Percentiles rank a stretch among this genome's conserved stretches.
Conservation (phyloP, 1,139 yeast species). For the Blastobotrys petasosporus region DNA sequence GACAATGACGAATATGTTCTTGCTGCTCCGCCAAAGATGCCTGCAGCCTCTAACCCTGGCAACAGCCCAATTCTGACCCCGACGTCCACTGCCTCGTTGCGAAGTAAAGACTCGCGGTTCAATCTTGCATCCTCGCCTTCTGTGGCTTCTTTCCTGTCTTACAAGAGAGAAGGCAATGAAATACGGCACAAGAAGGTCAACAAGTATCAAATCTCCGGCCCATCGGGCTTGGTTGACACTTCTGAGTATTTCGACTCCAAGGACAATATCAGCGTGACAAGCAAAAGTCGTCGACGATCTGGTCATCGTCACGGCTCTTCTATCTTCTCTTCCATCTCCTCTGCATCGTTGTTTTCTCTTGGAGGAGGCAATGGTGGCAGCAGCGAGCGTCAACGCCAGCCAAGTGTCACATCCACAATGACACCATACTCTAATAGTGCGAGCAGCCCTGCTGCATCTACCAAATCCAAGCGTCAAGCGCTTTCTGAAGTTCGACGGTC, state of each 20-base stretch:
- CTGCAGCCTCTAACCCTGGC: constrained; percentile 4
- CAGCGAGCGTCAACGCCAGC: constrained; percentile 1
- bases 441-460: neutral
- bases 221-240: constrained; percentile 22
- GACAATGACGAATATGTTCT: constrained; percentile 7
- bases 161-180: constrained; percentile 21
- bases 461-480: constrained; percentile 1
- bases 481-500: constrained; percentile 12
- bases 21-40: constrained; percentile 14
- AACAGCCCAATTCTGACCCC: constrained; percentile 7
- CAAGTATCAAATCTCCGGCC: constrained; percentile 25
- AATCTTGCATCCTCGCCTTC: constrained; percentile 14
- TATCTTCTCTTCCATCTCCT: constrained; percentile 17
- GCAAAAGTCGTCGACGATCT: constrained; percentile 10
- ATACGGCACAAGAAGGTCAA: constrained; percentile 19
- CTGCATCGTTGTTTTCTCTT: constrained; percentile 13
- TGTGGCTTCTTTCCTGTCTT: constrained; percentile 19
- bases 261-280: constrained; percentile 12
- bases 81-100: constrained; percentile 10
- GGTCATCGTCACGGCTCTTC: constrained; percentile 18
- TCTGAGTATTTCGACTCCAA: constrained; percentile 20
- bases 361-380: neutral
- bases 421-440: neutral
- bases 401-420: constrained; percentile 6
- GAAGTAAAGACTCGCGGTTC: constrained; percentile 7